These are phyloP conservation scores for Staphylotrichum tortipilum DNA, from an alignment of 495 filamentous ascomycete genomes.

Conservation along the genomic window DNA sequence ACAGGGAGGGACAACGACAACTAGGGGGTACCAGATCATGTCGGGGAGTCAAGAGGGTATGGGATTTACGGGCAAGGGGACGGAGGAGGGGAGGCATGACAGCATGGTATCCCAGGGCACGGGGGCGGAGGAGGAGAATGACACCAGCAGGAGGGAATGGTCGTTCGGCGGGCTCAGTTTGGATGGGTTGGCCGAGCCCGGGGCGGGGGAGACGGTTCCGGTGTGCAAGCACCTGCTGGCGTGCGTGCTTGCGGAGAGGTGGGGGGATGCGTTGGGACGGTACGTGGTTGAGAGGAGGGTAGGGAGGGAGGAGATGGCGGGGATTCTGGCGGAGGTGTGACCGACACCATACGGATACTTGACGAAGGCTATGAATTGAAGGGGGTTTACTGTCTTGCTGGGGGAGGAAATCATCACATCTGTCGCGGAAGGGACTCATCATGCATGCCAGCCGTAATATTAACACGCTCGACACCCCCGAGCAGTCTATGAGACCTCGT, in stretches of 20 bases:
- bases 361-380: too few relatives aligned
- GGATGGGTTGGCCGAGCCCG: conserved; percentile 22
- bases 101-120: not conserved
- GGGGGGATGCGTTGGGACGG: conserved; percentile 44
- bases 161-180: conserved; percentile 34
- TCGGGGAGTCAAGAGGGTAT: too few relatives aligned
- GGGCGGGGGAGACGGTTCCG: conserved; percentile 34
- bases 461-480: conserved; percentile 18
- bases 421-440: too few relatives aligned
- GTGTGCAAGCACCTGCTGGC: conserved; percentile 88
- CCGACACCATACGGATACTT: too few relatives aligned
- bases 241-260: conserved; percentile 65
- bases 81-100: not conserved
- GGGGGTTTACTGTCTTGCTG: too few relatives aligned
- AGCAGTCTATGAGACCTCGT: conserved; percentile 17
- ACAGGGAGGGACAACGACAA: too few relatives aligned
- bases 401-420: too few relatives aligned
- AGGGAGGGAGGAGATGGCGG: conserved; percentile 62
- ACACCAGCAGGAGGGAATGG: conserved; percentile 18
- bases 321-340: conserved; percentile 60
- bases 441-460: too few relatives aligned
- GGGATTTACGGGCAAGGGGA: too few relatives aligned
- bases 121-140: not conserved
- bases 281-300: conserved; percentile 48
- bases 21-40: too few relatives aligned